These are phyloP conservation scores for Hypholoma sublateritium DNA, from an alignment of 768 basidiomycete genomes.

Conservation along the genomic window DNA sequence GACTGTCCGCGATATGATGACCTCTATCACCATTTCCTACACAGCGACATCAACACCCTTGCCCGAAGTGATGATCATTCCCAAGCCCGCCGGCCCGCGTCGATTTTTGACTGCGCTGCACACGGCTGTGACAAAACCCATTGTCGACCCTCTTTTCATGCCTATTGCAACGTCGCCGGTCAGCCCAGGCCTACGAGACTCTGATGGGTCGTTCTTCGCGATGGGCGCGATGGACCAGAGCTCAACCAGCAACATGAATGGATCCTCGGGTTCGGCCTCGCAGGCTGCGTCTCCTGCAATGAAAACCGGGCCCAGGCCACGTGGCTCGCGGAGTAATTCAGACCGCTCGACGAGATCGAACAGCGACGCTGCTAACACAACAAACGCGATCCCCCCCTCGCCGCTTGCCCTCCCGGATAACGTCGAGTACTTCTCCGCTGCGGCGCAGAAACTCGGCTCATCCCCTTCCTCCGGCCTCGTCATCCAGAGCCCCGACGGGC, in stretches of 20 bases:
- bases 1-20: conserved; percentile 79
- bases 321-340: conserved; percentile 55
- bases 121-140: conserved; percentile 83
- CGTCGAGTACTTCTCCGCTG: conserved; percentile 75
- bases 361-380: conserved; percentile 39
- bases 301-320: conserved; percentile 42
- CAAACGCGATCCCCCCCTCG: conserved; percentile 48
- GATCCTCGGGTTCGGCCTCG: conserved; percentile 1
- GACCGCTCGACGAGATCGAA: conserved; percentile 62
- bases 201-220: conserved; percentile 45
- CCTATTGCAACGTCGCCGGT: conserved; percentile 94
- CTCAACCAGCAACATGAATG: background rate
- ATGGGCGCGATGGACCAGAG: conserved; percentile 14
- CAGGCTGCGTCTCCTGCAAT: conserved; percentile 14
- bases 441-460: conserved; percentile 65
- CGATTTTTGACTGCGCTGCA: conserved; percentile 90
- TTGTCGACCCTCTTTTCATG: conserved; percentile 86
- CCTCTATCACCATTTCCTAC: conserved; percentile 57
- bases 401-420: conserved; percentile 69
- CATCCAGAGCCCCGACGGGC: conserved; percentile 90
- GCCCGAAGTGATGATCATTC: conserved; percentile 94
- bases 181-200: conserved; percentile 58
- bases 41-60: conserved; percentile 43
- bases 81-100: conserved; percentile 95
- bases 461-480: conserved; percentile 85